A percentile compares a stretch with the other conserved stretches of the same genome.
Evolutionary conservation across 2,329 filamentous ascomycete species (phyloP).

Genomic region (Hymenoscyphus repandus): DNA sequence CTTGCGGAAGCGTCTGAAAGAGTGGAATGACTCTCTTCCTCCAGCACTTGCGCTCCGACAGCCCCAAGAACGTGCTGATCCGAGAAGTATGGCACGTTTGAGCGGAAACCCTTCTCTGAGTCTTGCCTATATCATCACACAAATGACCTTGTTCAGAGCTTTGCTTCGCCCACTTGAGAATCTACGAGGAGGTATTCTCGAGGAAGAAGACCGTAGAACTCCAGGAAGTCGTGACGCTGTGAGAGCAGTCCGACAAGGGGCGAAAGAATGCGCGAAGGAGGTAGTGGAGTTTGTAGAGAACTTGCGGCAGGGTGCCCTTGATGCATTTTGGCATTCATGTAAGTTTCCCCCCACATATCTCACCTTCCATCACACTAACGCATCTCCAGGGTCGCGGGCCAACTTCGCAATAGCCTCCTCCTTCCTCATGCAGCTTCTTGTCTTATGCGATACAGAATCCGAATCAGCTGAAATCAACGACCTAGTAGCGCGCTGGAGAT

Average conservation of each 20-base stretch:
- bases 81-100: conserved; percentile 20
- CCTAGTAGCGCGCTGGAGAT: conserved; percentile 27
- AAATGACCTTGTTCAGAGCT: conserved; percentile 33
- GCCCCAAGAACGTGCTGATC: conserved; percentile 18
- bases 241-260: conserved; percentile 26
- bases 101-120: conserved; percentile 30
- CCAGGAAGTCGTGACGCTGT: conserved; percentile 22
- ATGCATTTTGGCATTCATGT: conserved; percentile 31
- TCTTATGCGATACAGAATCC: conserved; percentile 24
- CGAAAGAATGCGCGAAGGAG: conserved; percentile 30
- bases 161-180: conserved; percentile 31
- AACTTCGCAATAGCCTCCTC: conserved; percentile 32
- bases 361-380: not conserved
- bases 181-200: conserved; percentile 12
- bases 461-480: conserved; percentile 27
- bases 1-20: conserved; percentile 26
- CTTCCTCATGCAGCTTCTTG: conserved; percentile 30
- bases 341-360: conserved; percentile 3
- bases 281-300: conserved; percentile 31
- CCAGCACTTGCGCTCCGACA: conserved; percentile 21
- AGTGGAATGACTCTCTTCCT: conserved; percentile 31
- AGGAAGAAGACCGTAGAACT: conserved; percentile 24
- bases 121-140: conserved; percentile 32
- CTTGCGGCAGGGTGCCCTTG: conserved; percentile 24
- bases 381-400: conserved; percentile 27